phyloP scores from a whole-genome alignment of 139 green algal genomes.

The Chlorella ohadii region DNA sequence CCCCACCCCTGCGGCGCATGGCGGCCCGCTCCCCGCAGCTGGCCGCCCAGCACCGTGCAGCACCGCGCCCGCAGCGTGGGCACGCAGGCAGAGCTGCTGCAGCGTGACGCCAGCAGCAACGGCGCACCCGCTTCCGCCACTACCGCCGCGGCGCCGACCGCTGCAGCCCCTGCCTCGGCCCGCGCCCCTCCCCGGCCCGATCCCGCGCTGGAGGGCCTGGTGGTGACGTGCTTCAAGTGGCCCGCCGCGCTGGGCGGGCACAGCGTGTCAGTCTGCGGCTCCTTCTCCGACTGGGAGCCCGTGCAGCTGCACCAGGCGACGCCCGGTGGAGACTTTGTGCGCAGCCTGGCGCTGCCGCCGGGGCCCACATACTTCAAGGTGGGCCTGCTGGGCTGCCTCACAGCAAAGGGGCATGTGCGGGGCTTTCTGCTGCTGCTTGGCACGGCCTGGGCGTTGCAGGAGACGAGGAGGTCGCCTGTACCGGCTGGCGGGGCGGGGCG shows the following conservation, averaged over 20 bases:
- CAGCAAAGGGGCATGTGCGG: too few relatives aligned
- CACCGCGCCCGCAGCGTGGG: background rate
- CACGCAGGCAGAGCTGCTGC: slow-evolving; percentile 15
- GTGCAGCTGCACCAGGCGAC: slow-evolving; percentile 29
- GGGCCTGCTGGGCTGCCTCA: too few relatives aligned
- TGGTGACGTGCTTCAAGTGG: slow-evolving; percentile 58
- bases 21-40: too few relatives aligned
- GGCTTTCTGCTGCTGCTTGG: too few relatives aligned
- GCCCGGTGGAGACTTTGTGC: slow-evolving; percentile 50
- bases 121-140: background rate
- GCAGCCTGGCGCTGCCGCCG: slow-evolving; percentile 41
- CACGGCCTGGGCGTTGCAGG: too few relatives aligned
- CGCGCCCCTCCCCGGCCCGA: background rate
- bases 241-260: slow-evolving; percentile 45
- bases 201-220: background rate
- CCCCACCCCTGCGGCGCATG: too few relatives aligned
- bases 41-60: background rate
- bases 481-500: too few relatives aligned
- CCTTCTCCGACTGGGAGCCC: slow-evolving; percentile 53
- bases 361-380: slow-evolving; percentile 58
- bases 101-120: background rate
- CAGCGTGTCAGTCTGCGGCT: slow-evolving; percentile 47
- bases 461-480: too few relatives aligned
- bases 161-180: background rate
- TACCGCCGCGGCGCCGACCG: background rate